Evolutionary conservation across 805 yeast species (phyloP).

Genomic region (Teunomyces cretensis): DNA sequence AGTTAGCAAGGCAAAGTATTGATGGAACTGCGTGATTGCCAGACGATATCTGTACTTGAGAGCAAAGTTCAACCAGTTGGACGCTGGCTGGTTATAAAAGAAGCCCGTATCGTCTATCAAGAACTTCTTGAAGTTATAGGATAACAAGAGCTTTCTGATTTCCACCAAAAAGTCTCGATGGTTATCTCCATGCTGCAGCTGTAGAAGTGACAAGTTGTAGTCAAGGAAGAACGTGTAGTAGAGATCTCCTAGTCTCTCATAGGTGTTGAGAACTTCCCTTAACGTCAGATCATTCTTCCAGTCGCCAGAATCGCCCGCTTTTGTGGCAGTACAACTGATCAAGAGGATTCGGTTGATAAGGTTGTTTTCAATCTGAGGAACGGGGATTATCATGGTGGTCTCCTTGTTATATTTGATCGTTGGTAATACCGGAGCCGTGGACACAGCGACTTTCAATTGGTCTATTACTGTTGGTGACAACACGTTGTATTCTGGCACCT

Average conservation of each 20-base stretch:
- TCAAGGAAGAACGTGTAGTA: constrained; percentile 5
- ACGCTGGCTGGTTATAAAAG: constrained; percentile 6
- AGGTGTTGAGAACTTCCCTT: constrained; percentile 1
- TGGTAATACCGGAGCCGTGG: neutral
- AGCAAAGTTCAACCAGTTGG: neutral
- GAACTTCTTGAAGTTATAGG: constrained; percentile 10
- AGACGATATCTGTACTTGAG: constrained; percentile 4
- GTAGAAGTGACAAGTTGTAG: neutral
- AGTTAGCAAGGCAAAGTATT: constrained; percentile 14
- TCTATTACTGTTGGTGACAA: neutral
- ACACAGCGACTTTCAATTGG: neutral
- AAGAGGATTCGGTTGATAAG: neutral
- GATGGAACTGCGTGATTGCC: constrained; percentile 16
- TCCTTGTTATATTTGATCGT: neutral
- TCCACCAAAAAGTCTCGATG: neutral
- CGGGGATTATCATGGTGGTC: constrained; percentile 1
- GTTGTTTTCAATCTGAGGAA: neutral
- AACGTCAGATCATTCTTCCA: constrained; percentile 3
- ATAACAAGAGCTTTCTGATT: constrained; percentile 5
- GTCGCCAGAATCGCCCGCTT: neutral
- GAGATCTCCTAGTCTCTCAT: constrained; percentile 5
- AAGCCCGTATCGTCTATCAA: constrained; percentile 9
- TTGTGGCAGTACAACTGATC: neutral
- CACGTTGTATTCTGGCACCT: neutral
- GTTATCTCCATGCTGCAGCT: neutral